Conservation (phyloP, 139 green algal species). For the Pleodorina starrii region DNA sequence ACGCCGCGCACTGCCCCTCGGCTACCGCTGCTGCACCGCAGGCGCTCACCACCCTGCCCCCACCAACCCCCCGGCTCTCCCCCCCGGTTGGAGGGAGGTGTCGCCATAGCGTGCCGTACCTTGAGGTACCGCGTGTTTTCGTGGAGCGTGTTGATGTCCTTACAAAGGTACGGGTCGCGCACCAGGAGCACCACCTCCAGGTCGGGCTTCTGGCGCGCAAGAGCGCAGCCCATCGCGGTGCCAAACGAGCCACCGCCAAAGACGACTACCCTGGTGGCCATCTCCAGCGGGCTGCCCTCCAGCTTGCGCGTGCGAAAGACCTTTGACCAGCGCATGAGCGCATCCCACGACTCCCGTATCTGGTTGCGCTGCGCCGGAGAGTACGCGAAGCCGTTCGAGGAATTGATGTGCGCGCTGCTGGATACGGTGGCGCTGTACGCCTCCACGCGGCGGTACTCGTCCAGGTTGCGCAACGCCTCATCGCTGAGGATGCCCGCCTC, state of each 20-base stretch:
- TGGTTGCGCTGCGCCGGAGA: conserved; percentile 66
- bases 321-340: conserved; percentile 93
- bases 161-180: conserved; percentile 82
- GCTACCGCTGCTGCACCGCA: too few relatives aligned
- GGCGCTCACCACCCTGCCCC: too few relatives aligned
- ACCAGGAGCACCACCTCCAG: conserved; percentile 92
- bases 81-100: too few relatives aligned
- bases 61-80: too few relatives aligned
- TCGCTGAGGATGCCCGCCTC: conserved; percentile 12
- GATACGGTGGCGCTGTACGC: background rate
- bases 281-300: conserved; percentile 50
- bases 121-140: conserved; percentile 90
- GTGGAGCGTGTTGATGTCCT: conserved; percentile 92
- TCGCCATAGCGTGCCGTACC: too few relatives aligned
- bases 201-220: conserved; percentile 88
- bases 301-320: conserved; percentile 58
- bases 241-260: conserved; percentile 98
- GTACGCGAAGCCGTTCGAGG: conserved; percentile 23
- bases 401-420: background rate
- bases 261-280: conserved; percentile 88
- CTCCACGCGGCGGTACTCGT: conserved; percentile 42
- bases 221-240: conserved; percentile 91
- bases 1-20: too few relatives aligned
- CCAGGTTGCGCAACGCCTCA: conserved; percentile 28
- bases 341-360: conserved; percentile 86